Conservation (phyloP, 345 rosid genomes). For the Salix brachista region DNA sequence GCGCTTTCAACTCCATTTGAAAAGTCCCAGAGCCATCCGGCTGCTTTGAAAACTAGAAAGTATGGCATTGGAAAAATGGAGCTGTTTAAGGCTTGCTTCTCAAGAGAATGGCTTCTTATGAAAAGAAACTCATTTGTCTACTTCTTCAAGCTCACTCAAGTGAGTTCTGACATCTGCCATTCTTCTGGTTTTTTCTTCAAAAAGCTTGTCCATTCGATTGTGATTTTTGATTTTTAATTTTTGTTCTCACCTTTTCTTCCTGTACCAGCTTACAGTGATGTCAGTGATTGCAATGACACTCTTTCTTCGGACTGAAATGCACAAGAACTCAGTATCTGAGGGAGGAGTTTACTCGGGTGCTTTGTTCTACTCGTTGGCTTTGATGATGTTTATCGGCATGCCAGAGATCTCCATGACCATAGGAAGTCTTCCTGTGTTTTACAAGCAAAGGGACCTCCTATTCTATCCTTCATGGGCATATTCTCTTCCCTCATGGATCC, state of each 20-base stretch:
- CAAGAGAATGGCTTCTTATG: constrained; percentile 57
- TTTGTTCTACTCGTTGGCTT: constrained; percentile 48
- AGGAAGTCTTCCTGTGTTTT: constrained; percentile 77
- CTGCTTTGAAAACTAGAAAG: constrained; percentile 44
- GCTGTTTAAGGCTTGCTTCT: constrained; percentile 45
- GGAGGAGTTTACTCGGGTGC: constrained; percentile 64
- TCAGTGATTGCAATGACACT: constrained; percentile 26
- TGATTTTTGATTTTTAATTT: neutral
- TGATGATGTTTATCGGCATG: constrained; percentile 71
- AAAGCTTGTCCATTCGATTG: neutral
- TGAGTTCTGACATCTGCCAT: constrained; percentile 1
- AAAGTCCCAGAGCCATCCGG: constrained; percentile 45
- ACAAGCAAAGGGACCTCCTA: constrained; percentile 71
- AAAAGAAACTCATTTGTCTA: constrained; percentile 53
- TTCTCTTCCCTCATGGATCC: constrained; percentile 79
- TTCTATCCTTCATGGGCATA: constrained; percentile 89
- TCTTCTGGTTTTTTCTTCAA: neutral
- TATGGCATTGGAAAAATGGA: constrained; percentile 50
- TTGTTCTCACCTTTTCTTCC: neutral
- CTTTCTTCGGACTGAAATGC: constrained; percentile 40
- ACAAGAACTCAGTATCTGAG: constrained; percentile 28
- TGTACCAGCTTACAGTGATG: constrained; percentile 33
- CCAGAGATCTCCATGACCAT: constrained; percentile 77
- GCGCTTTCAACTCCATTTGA: constrained; percentile 53
- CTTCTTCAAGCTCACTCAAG: constrained; percentile 56